A percentile compares a stretch with the other conserved stretches of the same genome.
Conservation (phyloP, 2,329 filamentous ascomycete genomes). For the Xylaria sp. region DNA sequence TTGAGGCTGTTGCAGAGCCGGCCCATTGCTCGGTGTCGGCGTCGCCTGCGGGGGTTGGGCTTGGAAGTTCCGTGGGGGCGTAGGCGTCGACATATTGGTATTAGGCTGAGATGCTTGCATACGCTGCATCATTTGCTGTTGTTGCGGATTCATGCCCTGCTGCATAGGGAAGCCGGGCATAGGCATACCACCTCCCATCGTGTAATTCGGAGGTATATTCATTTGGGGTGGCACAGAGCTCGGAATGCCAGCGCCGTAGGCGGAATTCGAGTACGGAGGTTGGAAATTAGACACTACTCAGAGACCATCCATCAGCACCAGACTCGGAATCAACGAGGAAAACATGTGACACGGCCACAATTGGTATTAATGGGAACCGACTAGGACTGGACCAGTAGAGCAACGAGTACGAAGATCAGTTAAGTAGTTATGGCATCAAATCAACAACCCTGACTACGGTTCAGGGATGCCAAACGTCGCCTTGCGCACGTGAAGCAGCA, state of each 20-base stretch:
- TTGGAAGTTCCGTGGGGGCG: slow-evolving; percentile 47
- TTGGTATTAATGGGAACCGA: slow-evolving; percentile 5
- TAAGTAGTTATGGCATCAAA: slow-evolving; percentile 16
- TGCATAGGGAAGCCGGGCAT: slow-evolving; percentile 64
- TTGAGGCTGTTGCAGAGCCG: slow-evolving; percentile 42
- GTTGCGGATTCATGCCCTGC: slow-evolving; percentile 53
- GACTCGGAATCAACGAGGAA: slow-evolving; percentile 18
- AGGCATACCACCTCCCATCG: slow-evolving; percentile 56
- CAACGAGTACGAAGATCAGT: slow-evolving; percentile 1
- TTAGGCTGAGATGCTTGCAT: slow-evolving; percentile 48
- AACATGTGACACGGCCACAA: slow-evolving; percentile 18
- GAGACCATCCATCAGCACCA: slow-evolving; percentile 40
- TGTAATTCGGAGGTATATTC: slow-evolving; percentile 58
- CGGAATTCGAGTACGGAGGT: slow-evolving; percentile 61
- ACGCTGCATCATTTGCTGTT: slow-evolving; percentile 53
- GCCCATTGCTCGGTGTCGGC: slow-evolving; percentile 45
- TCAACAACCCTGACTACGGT: slow-evolving; percentile 18
- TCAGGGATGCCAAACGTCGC: slow-evolving; percentile 25
- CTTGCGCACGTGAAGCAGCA: slow-evolving; percentile 22
- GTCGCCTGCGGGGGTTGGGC: slow-evolving; percentile 45
- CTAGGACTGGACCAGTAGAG: slow-evolving; percentile 19
- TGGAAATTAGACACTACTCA: slow-evolving; percentile 60
- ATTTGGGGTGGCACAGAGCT: slow-evolving; percentile 55
- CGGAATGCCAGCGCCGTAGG: slow-evolving; percentile 60
- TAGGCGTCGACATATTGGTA: slow-evolving; percentile 43